Evolutionary conservation across 2,329 filamentous ascomycete species (phyloP).

Genomic region (Hypomyces rosellus): DNA sequence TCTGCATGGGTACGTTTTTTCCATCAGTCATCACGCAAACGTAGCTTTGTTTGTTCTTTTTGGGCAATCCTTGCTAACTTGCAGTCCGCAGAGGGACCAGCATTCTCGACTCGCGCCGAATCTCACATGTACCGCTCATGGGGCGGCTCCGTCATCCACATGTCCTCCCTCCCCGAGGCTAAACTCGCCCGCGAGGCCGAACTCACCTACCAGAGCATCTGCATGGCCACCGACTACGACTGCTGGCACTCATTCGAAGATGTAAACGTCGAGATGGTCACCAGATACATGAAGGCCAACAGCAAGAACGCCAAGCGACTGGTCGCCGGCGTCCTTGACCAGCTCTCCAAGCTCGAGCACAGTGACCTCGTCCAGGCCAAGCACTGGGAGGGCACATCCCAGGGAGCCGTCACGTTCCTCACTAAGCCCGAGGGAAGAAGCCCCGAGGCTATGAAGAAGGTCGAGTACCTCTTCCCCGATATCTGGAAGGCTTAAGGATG

Average conservation of each 20-base stretch:
- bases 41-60: not conserved
- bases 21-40: not conserved
- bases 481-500: slow-evolving; percentile 48
- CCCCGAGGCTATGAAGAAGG: slow-evolving; percentile 68
- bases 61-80: not conserved
- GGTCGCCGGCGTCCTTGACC: slow-evolving; percentile 80
- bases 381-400: slow-evolving; percentile 70
- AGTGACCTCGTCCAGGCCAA: slow-evolving; percentile 68
- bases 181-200: slow-evolving; percentile 96
- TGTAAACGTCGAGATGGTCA: slow-evolving; percentile 94
- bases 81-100: slow-evolving; percentile 69
- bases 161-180: slow-evolving; percentile 90
- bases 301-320: slow-evolving; percentile 79
- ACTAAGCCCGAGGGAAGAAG: slow-evolving; percentile 72
- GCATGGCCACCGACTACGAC: slow-evolving; percentile 99
- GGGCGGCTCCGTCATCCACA: slow-evolving; percentile 96
- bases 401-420: slow-evolving; percentile 73
- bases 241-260: slow-evolving; percentile 84
- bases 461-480: slow-evolving; percentile 82
- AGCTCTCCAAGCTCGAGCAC: slow-evolving; percentile 73
- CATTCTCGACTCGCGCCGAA: slow-evolving; percentile 94
- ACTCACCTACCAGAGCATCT: slow-evolving; percentile 96
- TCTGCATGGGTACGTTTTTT: slow-evolving; percentile 71
- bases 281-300: slow-evolving; percentile 94
- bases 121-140: slow-evolving; percentile 90